phyloP scores from a whole-genome alignment of 2,329 filamentous ascomycete species.

The Aspergillus sp. region DNA sequence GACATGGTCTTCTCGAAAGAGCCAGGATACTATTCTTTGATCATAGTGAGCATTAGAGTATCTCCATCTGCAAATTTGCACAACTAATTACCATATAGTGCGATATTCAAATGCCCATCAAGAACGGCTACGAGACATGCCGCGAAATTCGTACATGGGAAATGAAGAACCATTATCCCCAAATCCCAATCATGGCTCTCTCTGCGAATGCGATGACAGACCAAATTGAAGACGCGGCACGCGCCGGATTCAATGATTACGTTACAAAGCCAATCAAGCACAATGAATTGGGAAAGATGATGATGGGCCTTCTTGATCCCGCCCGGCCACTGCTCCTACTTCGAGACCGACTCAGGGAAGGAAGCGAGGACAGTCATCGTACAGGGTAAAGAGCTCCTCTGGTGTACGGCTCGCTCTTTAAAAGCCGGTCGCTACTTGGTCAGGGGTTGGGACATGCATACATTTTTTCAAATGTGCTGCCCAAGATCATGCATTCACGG shows the following conservation, averaged over 20 bases:
- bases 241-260: slow-evolving; percentile 51
- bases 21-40: slow-evolving; percentile 50
- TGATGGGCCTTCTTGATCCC: slow-evolving; percentile 49
- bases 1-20: slow-evolving; percentile 49
- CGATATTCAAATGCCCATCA: slow-evolving; percentile 53
- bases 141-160: slow-evolving; percentile 49
- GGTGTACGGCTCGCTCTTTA: not conserved
- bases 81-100: slow-evolving; percentile 31
- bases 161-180: slow-evolving; percentile 44
- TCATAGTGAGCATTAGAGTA: slow-evolving; percentile 42
- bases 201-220: slow-evolving; percentile 53
- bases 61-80: not conserved
- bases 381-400: slow-evolving; percentile 10
- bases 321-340: slow-evolving; percentile 43
- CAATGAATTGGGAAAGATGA: slow-evolving; percentile 50
- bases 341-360: slow-evolving; percentile 37
- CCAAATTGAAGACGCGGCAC: slow-evolving; percentile 47
- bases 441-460: not conserved
- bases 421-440: not conserved
- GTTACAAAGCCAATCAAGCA: slow-evolving; percentile 52
- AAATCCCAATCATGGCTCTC: slow-evolving; percentile 51
- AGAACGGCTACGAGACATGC: slow-evolving; percentile 51
- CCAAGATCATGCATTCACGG: not conserved
- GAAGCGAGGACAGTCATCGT: slow-evolving; percentile 19
- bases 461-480: not conserved